phyloP scores from a whole-genome alignment of 1,284 basidiomycete species.

The Tetrapyrgos nigripes region DNA sequence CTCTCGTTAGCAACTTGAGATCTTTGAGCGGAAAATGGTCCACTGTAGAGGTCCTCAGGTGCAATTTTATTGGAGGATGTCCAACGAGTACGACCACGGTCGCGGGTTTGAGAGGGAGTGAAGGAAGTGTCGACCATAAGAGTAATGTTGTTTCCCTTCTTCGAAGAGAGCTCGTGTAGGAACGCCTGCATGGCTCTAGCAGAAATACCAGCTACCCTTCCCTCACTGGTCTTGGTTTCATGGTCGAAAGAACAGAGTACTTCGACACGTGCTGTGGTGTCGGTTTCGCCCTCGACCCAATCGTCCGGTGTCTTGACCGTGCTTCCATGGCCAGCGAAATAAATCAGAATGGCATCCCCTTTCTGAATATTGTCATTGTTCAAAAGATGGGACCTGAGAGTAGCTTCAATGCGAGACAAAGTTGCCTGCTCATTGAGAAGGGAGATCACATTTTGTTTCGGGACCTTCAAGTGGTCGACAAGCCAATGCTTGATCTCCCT shows the following conservation, averaged over 20 bases:
- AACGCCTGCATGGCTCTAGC: constrained; percentile 68
- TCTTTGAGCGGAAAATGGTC: constrained; percentile 52
- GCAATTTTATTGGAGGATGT: constrained; percentile 58
- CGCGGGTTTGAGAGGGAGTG: constrained; percentile 47
- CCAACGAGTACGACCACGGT: constrained; percentile 56
- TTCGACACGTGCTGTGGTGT: constrained; percentile 49
- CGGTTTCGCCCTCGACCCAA: constrained; percentile 52
- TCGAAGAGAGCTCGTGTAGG: constrained; percentile 55
- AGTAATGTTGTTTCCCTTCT: constrained; percentile 72
- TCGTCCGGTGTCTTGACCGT: constrained; percentile 56
- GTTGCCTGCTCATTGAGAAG: constrained; percentile 65
- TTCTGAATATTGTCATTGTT: constrained; percentile 61
- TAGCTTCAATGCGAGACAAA: constrained; percentile 61
- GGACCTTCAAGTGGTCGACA: constrained; percentile 57
- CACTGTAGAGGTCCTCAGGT: constrained; percentile 56
- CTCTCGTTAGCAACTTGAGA: constrained; percentile 44
- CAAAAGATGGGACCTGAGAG: constrained; percentile 62
- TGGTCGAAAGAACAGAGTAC: constrained; percentile 70
- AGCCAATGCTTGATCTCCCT: constrained; percentile 62
- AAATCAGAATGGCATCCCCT: constrained; percentile 69
- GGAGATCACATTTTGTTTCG: constrained; percentile 60
- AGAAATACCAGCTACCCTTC: constrained; percentile 64
- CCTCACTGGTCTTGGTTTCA: constrained; percentile 51
- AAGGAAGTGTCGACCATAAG: constrained; percentile 72
- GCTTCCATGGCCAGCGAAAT: constrained; percentile 74